Conservation (phyloP, 148 eudicot genomes). For the Camellia lanceoleosa region DNA sequence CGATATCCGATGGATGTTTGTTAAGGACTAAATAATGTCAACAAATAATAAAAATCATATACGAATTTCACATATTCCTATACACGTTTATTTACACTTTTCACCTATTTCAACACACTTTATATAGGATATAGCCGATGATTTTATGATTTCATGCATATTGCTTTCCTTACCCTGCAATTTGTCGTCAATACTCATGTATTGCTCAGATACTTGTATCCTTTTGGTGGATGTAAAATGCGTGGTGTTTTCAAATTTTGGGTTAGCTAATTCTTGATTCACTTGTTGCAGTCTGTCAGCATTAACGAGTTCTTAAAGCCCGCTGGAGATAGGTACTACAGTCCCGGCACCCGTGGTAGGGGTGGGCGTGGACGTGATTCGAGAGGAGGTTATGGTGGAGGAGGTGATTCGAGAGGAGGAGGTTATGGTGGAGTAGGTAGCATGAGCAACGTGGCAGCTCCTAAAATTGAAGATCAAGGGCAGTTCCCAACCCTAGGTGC, state of each 20-base stretch:
- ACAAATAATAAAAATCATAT: too few relatives aligned
- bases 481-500: slow-evolving; percentile 83
- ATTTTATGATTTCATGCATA: too few relatives aligned
- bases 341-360: slow-evolving; percentile 67
- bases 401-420: slow-evolving; percentile 41
- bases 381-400: slow-evolving; percentile 48
- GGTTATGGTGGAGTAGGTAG: slow-evolving; percentile 49
- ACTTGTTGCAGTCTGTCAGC: slow-evolving; percentile 62
- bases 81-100: too few relatives aligned
- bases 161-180: too few relatives aligned
- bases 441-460: slow-evolving; percentile 41
- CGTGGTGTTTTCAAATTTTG: not conserved
- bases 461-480: slow-evolving; percentile 78
- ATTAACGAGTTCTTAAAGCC: slow-evolving; percentile 96
- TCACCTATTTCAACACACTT: too few relatives aligned
- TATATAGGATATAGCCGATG: too few relatives aligned
- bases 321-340: slow-evolving; percentile 58
- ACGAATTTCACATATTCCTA: too few relatives aligned
- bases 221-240: not conserved
- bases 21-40: too few relatives aligned
- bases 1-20: too few relatives aligned
- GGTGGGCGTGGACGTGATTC: slow-evolving; percentile 64
- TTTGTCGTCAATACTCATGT: too few relatives aligned
- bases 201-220: too few relatives aligned
- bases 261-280: not conserved